Evolutionary conservation across 306 rosid species (phyloP).

Genomic region (Astragalus membranaceus): DNA sequence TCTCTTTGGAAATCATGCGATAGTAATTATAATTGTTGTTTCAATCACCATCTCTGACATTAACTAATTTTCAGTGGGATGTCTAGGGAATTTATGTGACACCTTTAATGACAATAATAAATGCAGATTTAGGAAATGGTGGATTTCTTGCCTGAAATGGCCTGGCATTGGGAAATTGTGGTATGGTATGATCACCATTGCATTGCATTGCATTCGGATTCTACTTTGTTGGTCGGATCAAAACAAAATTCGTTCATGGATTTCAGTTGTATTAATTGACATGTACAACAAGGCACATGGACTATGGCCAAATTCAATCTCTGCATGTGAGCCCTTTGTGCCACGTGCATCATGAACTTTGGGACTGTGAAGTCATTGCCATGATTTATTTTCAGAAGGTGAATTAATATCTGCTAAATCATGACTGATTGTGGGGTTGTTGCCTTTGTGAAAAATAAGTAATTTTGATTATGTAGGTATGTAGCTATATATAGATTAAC

Average conservation of each 20-base stretch:
- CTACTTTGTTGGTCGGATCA: slow-evolving; percentile 14
- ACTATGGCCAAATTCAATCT: slow-evolving; percentile 17
- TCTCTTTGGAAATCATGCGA: slow-evolving; percentile 25
- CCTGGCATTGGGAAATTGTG: slow-evolving; percentile 19
- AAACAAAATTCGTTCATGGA: slow-evolving; percentile 12
- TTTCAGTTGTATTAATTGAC: slow-evolving; percentile 28
- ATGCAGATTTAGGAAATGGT: slow-evolving; percentile 35
- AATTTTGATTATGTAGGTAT: too few species aligned
- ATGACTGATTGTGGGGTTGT: slow-evolving; percentile 15
- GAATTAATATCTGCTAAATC: background rate
- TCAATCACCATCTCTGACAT: slow-evolving; percentile 25
- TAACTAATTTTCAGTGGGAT: slow-evolving; percentile 26
- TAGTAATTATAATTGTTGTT: background rate
- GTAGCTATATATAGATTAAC: too few species aligned
- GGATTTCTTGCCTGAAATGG: slow-evolving; percentile 31
- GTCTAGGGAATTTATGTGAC: slow-evolving; percentile 43
- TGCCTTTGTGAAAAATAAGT: background rate
- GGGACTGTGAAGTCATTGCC: slow-evolving; percentile 5
- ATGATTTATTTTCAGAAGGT: background rate
- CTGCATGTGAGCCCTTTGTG: slow-evolving; percentile 15
- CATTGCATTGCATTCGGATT: slow-evolving; percentile 8
- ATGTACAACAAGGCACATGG: slow-evolving; percentile 28
- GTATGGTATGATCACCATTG: background rate
- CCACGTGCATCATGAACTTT: slow-evolving; percentile 12
- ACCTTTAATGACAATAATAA: slow-evolving; percentile 27